A percentile compares a stretch with the other conserved stretches of the same genome.
Conservation (phyloP, 257 asterid genomes). For the Marsdenia floribunda region DNA sequence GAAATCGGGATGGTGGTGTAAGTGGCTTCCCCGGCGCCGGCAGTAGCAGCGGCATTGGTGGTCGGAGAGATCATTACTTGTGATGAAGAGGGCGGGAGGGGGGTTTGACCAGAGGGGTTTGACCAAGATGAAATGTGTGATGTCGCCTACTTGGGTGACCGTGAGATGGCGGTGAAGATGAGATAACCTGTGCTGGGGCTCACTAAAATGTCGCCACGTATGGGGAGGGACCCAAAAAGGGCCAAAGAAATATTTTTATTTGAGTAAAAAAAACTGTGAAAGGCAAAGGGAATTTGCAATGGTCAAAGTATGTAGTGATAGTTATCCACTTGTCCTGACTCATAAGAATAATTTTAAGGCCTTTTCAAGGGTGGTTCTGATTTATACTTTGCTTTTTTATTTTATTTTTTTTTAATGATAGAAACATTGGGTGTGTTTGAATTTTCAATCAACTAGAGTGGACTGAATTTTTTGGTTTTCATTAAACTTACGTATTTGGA, state of each 20-base stretch:
- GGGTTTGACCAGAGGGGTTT: neutral
- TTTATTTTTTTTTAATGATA: neutral
- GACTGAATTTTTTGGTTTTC: no score
- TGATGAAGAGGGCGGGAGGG: constrained; percentile 6
- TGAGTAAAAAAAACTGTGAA: neutral
- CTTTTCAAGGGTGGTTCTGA: neutral
- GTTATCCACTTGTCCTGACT: neutral
- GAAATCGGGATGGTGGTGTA: constrained; percentile 78
- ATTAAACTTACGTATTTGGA: no score
- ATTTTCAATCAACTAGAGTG: no score
- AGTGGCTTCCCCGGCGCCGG: constrained; percentile 28
- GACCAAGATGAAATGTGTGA: neutral
- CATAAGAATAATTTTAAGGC: neutral
- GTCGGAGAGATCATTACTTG: constrained; percentile 36
- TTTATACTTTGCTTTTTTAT: neutral
- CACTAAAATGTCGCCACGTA: constrained; percentile 1
- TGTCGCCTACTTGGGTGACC: no score
- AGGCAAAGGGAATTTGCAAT: no score
- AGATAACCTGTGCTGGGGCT: neutral
- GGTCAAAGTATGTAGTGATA: neutral
- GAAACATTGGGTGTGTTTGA: no score
- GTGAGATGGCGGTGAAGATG: neutral
- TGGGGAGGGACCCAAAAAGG: neutral
- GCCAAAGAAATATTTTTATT: neutral
- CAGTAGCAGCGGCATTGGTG: neutral